Percentiles rank a stretch among this genome's conserved stretches.
Evolutionary conservation across 108 stramenopile genomes (phyloP).

Genomic region (Parietichytrium sp.): DNA sequence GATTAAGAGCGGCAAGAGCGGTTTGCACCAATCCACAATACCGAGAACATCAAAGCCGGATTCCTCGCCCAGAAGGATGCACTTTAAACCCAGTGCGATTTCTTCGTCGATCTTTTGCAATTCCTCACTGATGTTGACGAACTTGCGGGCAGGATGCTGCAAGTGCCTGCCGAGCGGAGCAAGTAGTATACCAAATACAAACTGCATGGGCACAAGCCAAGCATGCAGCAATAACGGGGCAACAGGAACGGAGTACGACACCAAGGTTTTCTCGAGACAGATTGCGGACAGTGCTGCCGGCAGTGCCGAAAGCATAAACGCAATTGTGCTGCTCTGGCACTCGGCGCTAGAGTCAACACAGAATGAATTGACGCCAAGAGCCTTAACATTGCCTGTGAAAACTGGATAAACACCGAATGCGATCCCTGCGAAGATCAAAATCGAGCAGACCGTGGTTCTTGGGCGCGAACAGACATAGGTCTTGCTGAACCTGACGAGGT

Average conservation of each 20-base stretch:
- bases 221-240: constrained; percentile 32
- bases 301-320: not conserved
- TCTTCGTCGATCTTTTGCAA: not conserved
- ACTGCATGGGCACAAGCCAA: constrained; percentile 37
- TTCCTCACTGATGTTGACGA: not conserved
- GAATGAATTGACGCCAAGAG: constrained; percentile 20
- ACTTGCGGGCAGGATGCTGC: constrained; percentile 20
- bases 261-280: not conserved
- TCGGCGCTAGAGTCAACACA: not conserved
- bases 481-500: too few species aligned
- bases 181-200: not conserved
- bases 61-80: constrained; percentile 29
- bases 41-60: not conserved
- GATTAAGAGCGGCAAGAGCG: constrained; percentile 50
- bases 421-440: not conserved
- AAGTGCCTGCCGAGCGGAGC: constrained; percentile 18
- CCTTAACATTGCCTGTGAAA: not conserved
- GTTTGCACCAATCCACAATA: constrained; percentile 13
- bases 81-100: constrained; percentile 10
- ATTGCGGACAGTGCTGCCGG: constrained; percentile 24
- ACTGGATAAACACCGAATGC: not conserved
- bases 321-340: not conserved
- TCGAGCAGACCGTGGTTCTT: not conserved
- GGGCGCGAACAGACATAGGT: too few species aligned
- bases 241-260: constrained; percentile 10